Evolutionary conservation across 2,329 filamentous ascomycete species (phyloP), one percentile per base, ranked within the genome.

Genomic region (Colletotrichum godetiae): DNA sequence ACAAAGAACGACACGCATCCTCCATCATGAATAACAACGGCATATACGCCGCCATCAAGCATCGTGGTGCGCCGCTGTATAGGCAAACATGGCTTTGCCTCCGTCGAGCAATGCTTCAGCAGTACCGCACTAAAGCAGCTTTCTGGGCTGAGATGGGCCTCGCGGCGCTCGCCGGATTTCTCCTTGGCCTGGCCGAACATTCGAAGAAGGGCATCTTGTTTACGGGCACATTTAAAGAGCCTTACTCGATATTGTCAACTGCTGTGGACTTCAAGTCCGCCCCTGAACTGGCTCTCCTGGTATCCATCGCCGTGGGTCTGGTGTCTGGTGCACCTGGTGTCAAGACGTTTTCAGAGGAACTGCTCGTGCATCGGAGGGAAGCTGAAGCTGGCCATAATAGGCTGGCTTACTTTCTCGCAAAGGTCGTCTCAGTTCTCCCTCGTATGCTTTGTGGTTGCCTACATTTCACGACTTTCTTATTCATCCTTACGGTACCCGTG

Each of bases 111-210:
- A 83, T 90, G 75, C 82, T 88, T 4, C 90, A 92, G 79, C 90
- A 92, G 79, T 87, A 87, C 75, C 88, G 89, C 33, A 81, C 84
- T 42, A 84, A 85, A 65, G 83, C 85, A 0, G 84, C 85, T 1
- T 86, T 91, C 78, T 86, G 84, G 77, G 88, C 89, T 69, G 89
- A 91, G 77, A 84, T 91, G 73, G 85, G 82, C 8, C 84, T 90
- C 46, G 87, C 87, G 5, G 83, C 83, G 0, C 78, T 90, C 2
- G 86, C 88, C 0, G 89, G 89, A 3, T 80, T 85, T 10, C 80
- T 91, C 5, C 87, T 91, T 7, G 89, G 89, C 0, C 82, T 91
- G 1, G 87, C 88, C 0, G 81, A 88, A 73, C 83, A 86, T 62
- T 81, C 84, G 19, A 82, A 85, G 35, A 82, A 88, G 13, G 89